These are phyloP conservation scores for Schizopora paradoxa DNA, from an alignment of 1,284 basidiomycete genomes.

Conservation along the genomic window DNA sequence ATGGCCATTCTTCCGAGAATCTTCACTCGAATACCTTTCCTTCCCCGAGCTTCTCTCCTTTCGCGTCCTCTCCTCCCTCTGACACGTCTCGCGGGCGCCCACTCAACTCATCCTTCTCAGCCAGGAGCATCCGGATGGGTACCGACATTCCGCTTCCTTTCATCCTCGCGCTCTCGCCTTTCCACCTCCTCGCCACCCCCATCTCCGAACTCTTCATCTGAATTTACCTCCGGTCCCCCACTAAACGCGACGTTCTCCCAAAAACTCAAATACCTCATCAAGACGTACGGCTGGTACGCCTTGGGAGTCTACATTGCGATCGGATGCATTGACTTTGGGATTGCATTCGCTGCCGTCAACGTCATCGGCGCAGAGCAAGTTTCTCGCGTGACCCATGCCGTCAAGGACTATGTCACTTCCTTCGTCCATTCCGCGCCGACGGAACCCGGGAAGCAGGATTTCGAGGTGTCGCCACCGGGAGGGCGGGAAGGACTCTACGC, in stretches of 20 bases:
- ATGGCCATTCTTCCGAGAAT: too few species aligned
- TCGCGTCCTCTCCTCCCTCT: constrained; percentile 37
- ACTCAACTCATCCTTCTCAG: constrained; percentile 16
- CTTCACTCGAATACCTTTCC: constrained; percentile 9
- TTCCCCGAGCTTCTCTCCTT: constrained; percentile 28
- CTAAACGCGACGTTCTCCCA: constrained; percentile 56
- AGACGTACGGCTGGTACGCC: constrained; percentile 90
- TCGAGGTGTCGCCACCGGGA: constrained; percentile 35
- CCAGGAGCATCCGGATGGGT: neutral
- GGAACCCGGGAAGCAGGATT: constrained; percentile 61
- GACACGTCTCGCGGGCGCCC: constrained; percentile 25
- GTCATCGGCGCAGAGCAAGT: constrained; percentile 89
- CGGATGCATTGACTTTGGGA: constrained; percentile 69
- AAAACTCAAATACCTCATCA: constrained; percentile 82
- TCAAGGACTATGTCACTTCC: constrained; percentile 45
- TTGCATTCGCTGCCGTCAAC: constrained; percentile 83
- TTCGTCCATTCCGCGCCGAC: constrained; percentile 45
- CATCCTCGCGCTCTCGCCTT: constrained; percentile 5
- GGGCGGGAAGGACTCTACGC: constrained; percentile 78
- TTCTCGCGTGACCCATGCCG: constrained; percentile 54
- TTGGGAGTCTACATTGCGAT: constrained; percentile 79
- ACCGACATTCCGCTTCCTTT: constrained; percentile 11
- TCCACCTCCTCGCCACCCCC: constrained; percentile 22
- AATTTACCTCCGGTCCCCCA: constrained; percentile 27
- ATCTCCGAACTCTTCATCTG: constrained; percentile 25